Evolutionary conservation across 768 basidiomycete genomes (phyloP).

Genomic region (Psilocybe azurescens): DNA sequence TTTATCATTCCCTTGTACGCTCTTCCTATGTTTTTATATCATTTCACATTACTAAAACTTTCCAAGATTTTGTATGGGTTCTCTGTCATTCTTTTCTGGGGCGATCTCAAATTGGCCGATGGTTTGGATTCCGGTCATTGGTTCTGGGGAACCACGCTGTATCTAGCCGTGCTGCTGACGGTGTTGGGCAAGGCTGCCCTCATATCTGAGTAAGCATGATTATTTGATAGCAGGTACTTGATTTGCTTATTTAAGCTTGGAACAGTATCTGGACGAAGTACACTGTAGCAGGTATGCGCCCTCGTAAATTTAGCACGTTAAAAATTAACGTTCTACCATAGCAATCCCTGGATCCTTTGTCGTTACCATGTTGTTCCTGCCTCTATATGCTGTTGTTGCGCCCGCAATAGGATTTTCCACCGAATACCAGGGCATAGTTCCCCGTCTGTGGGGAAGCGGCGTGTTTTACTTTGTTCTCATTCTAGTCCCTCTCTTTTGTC

Average conservation of each 20-base stretch:
- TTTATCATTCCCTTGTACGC: constrained; percentile 88
- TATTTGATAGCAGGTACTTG: not conserved
- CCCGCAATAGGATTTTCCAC: constrained; percentile 88
- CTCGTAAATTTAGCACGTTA: not conserved
- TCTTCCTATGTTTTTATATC: constrained; percentile 3
- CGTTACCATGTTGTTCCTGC: constrained; percentile 96
- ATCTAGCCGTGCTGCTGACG: constrained; percentile 90
- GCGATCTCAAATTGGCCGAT: constrained; percentile 80
- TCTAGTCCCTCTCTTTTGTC: constrained; percentile 82
- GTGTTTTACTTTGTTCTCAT: constrained; percentile 92
- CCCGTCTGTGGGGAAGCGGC: constrained; percentile 84
- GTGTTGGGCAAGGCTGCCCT: constrained; percentile 97
- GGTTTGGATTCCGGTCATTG: constrained; percentile 93
- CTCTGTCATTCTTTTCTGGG: constrained; percentile 91
- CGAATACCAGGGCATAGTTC: constrained; percentile 90
- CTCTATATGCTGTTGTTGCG: constrained; percentile 86
- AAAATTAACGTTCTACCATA: constrained; percentile 29
- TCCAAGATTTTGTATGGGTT: constrained; percentile 84
- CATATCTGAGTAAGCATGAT: constrained; percentile 88
- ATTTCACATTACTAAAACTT: not conserved
- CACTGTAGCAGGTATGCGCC: constrained; percentile 79
- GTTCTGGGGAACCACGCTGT: constrained; percentile 99
- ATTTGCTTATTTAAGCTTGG: constrained; percentile 1
- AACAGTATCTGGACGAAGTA: constrained; percentile 98
- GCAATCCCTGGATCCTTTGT: constrained; percentile 97